Evolutionary conservation across 1,139 yeast species (phyloP).

Genomic region (Geotrichum europaeum): DNA sequence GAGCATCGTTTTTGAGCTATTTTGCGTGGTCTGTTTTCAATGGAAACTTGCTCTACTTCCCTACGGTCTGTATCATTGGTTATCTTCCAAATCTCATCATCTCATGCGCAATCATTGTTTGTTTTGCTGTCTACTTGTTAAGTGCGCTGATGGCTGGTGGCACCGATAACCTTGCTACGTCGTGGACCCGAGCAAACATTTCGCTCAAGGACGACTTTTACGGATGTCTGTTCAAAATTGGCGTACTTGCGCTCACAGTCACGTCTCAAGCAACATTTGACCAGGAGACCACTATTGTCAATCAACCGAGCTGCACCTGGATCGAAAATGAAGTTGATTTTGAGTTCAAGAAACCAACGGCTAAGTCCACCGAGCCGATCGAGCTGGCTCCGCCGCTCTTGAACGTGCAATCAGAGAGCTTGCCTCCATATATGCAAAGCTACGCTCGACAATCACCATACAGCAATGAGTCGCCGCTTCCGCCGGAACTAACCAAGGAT

Average conservation of each 20-base stretch:
- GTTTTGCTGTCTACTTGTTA: conserved; percentile 46
- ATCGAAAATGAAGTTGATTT: conserved; percentile 36
- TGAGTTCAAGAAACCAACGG: not conserved
- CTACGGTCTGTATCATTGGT: conserved; percentile 50
- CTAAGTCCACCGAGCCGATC: not conserved
- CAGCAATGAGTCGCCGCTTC: conserved; percentile 10
- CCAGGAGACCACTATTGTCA: conserved; percentile 50
- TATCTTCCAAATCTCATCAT: conserved; percentile 57
- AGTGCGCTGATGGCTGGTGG: conserved; percentile 58
- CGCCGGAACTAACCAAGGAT: conserved; percentile 8
- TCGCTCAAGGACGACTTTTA: conserved; percentile 58
- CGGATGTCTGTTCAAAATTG: conserved; percentile 53
- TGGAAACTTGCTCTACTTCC: conserved; percentile 45
- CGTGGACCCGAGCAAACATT: conserved; percentile 30
- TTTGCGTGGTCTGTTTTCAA: conserved; percentile 38
- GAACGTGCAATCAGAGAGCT: conserved; percentile 1
- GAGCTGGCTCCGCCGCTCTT: conserved; percentile 10
- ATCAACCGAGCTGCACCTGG: conserved; percentile 52
- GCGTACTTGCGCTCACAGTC: conserved; percentile 57
- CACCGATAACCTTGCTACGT: conserved; percentile 39
- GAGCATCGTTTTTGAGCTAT: conserved; percentile 45
- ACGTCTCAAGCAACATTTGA: conserved; percentile 63
- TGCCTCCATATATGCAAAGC: not conserved
- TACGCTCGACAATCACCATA: conserved; percentile 6
- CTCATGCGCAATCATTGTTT: conserved; percentile 44